Evolutionary conservation across 75 land plant genomes (phyloP).

Genomic region (Picea glauca): DNA sequence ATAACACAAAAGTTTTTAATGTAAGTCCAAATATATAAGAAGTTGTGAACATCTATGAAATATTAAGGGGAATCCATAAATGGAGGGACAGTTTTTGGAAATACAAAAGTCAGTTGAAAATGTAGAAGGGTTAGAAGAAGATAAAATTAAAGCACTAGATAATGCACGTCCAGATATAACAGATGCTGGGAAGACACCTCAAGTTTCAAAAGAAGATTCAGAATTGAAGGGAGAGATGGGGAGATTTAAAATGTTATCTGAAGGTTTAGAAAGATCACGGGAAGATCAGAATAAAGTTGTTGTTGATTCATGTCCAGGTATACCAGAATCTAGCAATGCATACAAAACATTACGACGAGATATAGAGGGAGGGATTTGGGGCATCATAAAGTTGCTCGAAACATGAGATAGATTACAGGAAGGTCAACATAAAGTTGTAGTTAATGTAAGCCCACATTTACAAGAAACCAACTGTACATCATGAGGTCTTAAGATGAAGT

Average conservation of each 20-base stretch:
- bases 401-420: neutral
- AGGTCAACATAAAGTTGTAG: neutral
- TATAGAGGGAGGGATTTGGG: neutral
- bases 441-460: neutral
- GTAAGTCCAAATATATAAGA: neutral
- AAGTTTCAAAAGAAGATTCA: neutral
- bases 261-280: neutral
- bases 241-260: neutral
- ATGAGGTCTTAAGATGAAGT: neutral
- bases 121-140: neutral
- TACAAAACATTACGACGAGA: neutral
- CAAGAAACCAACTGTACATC: neutral
- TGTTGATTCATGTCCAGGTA: neutral
- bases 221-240: neutral
- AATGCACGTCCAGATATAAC: neutral
- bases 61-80: neutral
- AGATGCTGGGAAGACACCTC: neutral
- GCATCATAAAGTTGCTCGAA: neutral
- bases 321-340: neutral
- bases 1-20: neutral
- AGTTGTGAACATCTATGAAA: neutral
- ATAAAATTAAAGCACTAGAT: neutral
- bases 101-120: neutral
- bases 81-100: neutral
- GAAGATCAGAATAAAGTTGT: neutral